Evolutionary conservation across 768 basidiomycete species (phyloP).

Genomic region (Calocera cornea): DNA sequence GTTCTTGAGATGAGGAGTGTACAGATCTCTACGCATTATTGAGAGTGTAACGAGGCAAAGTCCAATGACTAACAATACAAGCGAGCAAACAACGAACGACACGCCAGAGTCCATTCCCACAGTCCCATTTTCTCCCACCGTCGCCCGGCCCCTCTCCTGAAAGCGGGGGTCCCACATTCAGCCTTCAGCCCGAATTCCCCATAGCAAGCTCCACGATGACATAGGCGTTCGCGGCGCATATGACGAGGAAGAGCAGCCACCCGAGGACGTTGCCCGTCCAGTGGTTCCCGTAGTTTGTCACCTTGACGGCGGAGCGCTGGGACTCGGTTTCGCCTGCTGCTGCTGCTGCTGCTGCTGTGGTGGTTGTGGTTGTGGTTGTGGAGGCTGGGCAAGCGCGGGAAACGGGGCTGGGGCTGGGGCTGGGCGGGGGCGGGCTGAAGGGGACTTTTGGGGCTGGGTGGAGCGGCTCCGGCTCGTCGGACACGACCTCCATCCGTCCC

Average conservation of each 20-base stretch:
- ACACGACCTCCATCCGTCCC: slow-evolving; percentile 41
- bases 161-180: no score
- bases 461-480: background rate
- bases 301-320: slow-evolving; percentile 13
- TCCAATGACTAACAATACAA: no score
- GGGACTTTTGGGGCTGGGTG: background rate
- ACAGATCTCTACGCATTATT: no score
- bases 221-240: slow-evolving; percentile 62
- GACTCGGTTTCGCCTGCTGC: slow-evolving; percentile 24
- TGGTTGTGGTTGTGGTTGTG: background rate
- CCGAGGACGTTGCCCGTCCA: slow-evolving; percentile 39
- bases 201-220: slow-evolving; percentile 49
- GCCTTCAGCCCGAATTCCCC: slow-evolving; percentile 18
- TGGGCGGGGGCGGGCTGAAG: background rate
- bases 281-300: slow-evolving; percentile 52
- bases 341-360: slow-evolving; percentile 3
- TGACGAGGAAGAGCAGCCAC: slow-evolving; percentile 46
- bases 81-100: no score
- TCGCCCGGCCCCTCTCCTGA: background rate
- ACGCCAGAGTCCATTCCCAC: no score
- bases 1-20: no score
- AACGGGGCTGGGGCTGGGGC: background rate
- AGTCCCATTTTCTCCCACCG: no score
- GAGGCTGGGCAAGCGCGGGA: no score
- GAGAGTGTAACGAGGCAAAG: no score